Evolutionary conservation across 805 yeast species (phyloP).

Genomic region (Starmerella vitae): DNA sequence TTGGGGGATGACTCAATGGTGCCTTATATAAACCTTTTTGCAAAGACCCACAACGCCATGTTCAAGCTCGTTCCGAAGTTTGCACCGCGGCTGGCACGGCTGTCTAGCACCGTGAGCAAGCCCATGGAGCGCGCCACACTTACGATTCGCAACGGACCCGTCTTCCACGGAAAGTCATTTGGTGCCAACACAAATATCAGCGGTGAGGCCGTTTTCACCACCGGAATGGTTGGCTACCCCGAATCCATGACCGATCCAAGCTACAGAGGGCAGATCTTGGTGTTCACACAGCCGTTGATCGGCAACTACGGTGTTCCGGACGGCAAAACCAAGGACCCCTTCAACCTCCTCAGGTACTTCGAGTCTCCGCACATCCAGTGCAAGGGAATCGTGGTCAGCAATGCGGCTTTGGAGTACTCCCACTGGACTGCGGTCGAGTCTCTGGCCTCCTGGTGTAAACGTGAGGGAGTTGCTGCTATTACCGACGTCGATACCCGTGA

Average conservation of each 20-base stretch:
- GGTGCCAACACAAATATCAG: conserved; percentile 88
- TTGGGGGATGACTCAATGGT: too few species aligned
- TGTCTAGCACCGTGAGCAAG: conserved; percentile 29
- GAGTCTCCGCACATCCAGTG: conserved; percentile 89
- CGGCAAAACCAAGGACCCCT: conserved; percentile 64
- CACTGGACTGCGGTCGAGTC: conserved; percentile 99
- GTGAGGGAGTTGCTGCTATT: conserved; percentile 91
- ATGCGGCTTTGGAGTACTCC: conserved; percentile 88
- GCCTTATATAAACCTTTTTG: too few species aligned
- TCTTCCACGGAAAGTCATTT: conserved; percentile 83
- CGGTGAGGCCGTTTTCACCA: conserved; percentile 97
- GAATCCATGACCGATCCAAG: conserved; percentile 99
- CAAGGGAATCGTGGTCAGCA: conserved; percentile 91
- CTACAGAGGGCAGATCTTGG: conserved; percentile 90
- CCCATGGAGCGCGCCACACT: conserved; percentile 60
- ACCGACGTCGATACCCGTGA: conserved; percentile 97
- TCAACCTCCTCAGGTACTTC: conserved; percentile 71
- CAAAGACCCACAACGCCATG: too few species aligned
- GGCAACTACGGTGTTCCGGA: conserved; percentile 99
- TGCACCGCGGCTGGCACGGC: too few species aligned
- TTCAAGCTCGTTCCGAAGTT: too few species aligned
- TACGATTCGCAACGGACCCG: conserved; percentile 84
- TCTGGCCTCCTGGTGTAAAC: conserved; percentile 86
- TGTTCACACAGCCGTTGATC: conserved; percentile 91
- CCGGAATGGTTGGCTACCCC: conserved; percentile 96